Percentiles rank a stretch among this genome's conserved stretches.
Conservation (phyloP, 306 rosid genomes). For the Ormosia semicastrata region DNA sequence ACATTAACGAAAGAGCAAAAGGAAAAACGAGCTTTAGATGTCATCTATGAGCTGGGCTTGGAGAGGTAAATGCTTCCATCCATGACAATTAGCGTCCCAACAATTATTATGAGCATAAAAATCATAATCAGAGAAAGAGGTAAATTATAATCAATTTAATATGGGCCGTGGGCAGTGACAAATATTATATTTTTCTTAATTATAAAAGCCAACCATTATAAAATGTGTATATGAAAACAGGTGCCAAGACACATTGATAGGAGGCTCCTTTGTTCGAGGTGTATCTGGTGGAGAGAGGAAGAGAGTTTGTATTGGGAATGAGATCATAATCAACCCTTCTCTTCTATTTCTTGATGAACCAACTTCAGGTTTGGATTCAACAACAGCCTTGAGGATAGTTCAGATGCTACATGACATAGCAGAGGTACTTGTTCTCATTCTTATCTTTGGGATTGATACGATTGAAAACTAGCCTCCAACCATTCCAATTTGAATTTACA, state of each 20-base stretch:
- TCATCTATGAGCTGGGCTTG: slow-evolving; percentile 83
- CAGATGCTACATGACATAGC: slow-evolving; percentile 96
- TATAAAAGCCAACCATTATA: neutral
- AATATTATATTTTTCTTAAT: neutral
- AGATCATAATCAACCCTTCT: slow-evolving; percentile 89
- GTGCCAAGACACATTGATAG: slow-evolving; percentile 97
- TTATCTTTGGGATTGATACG: neutral
- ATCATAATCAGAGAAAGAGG: neutral
- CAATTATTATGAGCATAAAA: neutral
- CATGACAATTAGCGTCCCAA: neutral
- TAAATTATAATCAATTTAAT: neutral
- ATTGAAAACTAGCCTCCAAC: neutral
- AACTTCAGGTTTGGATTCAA: slow-evolving; percentile 97
- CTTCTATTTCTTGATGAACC: slow-evolving; percentile 94
- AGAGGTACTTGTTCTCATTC: slow-evolving; percentile 47
- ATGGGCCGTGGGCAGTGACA: neutral
- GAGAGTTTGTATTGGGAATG: slow-evolving; percentile 90
- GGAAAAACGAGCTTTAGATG: slow-evolving; percentile 83
- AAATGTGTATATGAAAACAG: slow-evolving; percentile 37
- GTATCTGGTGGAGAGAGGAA: slow-evolving; percentile 98
- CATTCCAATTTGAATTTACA: neutral
- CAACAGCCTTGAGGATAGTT: slow-evolving; percentile 88
- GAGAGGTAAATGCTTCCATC: slow-evolving; percentile 60
- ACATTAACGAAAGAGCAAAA: slow-evolving; percentile 72
- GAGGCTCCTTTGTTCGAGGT: slow-evolving; percentile 92